Evolutionary conservation across 2,329 filamentous ascomycete species (phyloP).

Genomic region (Penicillium sp.): DNA sequence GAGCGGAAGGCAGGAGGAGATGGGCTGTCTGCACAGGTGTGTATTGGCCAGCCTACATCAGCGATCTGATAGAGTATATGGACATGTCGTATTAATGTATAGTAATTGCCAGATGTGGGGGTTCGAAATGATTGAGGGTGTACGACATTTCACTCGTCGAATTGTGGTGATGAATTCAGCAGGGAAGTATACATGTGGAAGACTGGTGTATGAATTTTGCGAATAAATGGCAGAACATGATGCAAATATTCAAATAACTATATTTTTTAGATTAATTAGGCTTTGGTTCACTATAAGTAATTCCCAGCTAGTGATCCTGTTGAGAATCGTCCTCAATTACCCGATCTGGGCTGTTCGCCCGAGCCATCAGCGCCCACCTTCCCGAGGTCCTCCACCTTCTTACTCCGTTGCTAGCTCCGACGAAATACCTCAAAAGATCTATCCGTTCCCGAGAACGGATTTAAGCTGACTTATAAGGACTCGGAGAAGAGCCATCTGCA

Average conservation of each 20-base stretch:
- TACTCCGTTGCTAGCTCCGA: too few species aligned
- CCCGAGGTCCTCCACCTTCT: too few species aligned
- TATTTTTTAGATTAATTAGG: too few species aligned
- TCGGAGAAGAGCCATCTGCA: neutral
- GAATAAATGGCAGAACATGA: neutral
- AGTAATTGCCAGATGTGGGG: neutral
- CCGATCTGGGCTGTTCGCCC: slow-evolving; percentile 6
- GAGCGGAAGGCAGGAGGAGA: neutral
- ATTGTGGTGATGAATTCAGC: neutral
- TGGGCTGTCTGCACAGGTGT: neutral
- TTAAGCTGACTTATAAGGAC: neutral
- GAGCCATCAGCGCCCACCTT: neutral
- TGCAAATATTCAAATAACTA: too few species aligned
- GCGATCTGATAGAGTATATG: neutral
- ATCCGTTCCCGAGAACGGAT: neutral
- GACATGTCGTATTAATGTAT: neutral
- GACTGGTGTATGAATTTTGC: neutral
- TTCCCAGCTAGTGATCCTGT: too few species aligned
- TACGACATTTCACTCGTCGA: neutral
- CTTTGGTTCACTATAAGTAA: too few species aligned
- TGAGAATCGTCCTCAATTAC: neutral
- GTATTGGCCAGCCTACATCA: neutral
- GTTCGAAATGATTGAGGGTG: neutral
- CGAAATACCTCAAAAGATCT: neutral
- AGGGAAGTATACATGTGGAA: neutral